These are phyloP conservation scores for Rutstroemia sp. DNA, from an alignment of 2,329 filamentous ascomycete species.

Conservation along the genomic window DNA sequence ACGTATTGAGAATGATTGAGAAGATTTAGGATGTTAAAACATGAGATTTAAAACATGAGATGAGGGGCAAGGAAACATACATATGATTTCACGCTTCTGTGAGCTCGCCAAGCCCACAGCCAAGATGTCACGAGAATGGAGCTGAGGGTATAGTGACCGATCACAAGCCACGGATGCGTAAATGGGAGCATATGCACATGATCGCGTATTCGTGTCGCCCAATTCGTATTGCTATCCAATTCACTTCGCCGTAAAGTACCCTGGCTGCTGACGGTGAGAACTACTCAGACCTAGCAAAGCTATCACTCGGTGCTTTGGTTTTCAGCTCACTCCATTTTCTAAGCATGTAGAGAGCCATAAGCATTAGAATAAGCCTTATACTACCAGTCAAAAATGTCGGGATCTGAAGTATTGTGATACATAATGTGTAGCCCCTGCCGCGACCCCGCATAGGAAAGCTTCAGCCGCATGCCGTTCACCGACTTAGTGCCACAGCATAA, in stretches of 20 bases:
- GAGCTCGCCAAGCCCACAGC: background rate
- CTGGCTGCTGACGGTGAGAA: conserved; percentile 5
- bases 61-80: background rate
- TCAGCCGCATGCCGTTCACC: too few relatives aligned
- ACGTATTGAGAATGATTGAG: conserved; percentile 6
- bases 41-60: background rate
- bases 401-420: too few relatives aligned
- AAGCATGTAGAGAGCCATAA: background rate
- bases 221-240: conserved; percentile 1
- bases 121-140: background rate
- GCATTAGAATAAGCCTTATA: background rate
- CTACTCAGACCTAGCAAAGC: background rate
- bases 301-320: background rate
- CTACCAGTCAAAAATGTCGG: too few relatives aligned
- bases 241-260: background rate
- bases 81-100: background rate
- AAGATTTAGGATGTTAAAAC: background rate
- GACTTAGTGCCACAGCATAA: too few relatives aligned
- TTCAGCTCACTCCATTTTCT: background rate
- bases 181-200: background rate
- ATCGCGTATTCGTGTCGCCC: background rate
- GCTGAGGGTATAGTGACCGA: background rate
- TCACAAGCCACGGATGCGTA: background rate
- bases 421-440: too few relatives aligned
- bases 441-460: too few relatives aligned